phyloP scores from a whole-genome alignment of 768 basidiomycete genomes.

The Sutorius australiensis region DNA sequence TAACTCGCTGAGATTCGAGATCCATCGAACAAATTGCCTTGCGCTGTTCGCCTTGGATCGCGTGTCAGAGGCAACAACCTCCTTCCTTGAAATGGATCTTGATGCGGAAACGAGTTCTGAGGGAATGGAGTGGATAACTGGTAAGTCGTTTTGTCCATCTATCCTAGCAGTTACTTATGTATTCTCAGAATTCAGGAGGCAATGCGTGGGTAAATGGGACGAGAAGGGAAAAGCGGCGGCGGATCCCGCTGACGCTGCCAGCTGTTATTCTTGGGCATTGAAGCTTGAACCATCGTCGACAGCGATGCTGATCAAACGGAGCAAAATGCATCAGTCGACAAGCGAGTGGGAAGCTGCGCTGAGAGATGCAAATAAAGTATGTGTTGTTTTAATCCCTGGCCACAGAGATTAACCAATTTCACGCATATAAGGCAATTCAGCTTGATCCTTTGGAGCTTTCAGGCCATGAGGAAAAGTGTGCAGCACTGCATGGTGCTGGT shows the following conservation, averaged over 20 bases:
- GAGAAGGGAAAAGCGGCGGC: slow-evolving; percentile 6
- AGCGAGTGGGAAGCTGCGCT: slow-evolving; percentile 2
- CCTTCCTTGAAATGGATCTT: not conserved
- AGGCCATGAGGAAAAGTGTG: slow-evolving; percentile 10
- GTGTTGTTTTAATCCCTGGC: not conserved
- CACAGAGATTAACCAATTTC: not conserved
- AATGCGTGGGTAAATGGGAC: slow-evolving; percentile 7
- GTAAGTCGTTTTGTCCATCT: not conserved
- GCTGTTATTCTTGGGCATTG: slow-evolving; percentile 8
- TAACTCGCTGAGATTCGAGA: slow-evolving; percentile 2
- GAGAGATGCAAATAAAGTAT: slow-evolving; percentile 11
- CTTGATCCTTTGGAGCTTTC: slow-evolving; percentile 8
- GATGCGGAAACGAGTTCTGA: not conserved
- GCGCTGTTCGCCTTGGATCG: slow-evolving; percentile 2
- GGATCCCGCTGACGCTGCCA: slow-evolving; percentile 3
- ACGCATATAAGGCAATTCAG: slow-evolving; percentile 6
- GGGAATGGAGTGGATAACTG: slow-evolving; percentile 5
- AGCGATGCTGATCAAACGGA: slow-evolving; percentile 9
- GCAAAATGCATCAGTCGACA: not conserved
- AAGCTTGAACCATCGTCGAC: slow-evolving; percentile 1
- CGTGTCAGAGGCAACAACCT: not conserved
- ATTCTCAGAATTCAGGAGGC: slow-evolving; percentile 7
- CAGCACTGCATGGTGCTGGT: slow-evolving; percentile 12
- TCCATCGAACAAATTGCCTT: slow-evolving; percentile 8
- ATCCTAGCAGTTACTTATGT: not conserved